A percentile compares a stretch with the other conserved stretches of the same genome.
Evolutionary conservation across 345 rosid species (phyloP).

Genomic region (Barbarea vulgaris): DNA sequence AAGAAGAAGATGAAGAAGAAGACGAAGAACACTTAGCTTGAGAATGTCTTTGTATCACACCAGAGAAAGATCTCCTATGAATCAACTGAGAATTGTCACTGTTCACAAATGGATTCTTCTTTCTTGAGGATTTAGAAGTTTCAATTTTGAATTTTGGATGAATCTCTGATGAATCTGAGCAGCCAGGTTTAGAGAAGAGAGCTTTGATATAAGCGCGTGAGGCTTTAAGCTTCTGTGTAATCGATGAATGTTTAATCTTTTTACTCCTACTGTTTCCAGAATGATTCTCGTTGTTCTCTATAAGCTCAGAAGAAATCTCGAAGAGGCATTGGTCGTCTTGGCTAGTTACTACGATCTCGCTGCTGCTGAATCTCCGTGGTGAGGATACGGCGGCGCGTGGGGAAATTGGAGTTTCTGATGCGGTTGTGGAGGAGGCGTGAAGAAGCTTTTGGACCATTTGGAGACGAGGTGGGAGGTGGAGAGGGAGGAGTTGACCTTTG

Average conservation of each 20-base stretch:
- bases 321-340: constrained; percentile 56
- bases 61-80: constrained; percentile 86
- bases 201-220: constrained; percentile 67
- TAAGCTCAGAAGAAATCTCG: constrained; percentile 61
- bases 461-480: constrained; percentile 79
- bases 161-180: constrained; percentile 49
- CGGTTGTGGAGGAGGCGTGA: constrained; percentile 43
- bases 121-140: constrained; percentile 42
- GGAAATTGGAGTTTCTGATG: constrained; percentile 13
- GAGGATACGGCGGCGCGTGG: constrained; percentile 41
- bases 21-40: constrained; percentile 46
- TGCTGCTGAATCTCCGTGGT: constrained; percentile 61
- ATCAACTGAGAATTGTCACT: constrained; percentile 25
- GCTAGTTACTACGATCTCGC: constrained; percentile 46
- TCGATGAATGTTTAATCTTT: constrained; percentile 57
- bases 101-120: constrained; percentile 46
- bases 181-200: constrained; percentile 60
- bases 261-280: constrained; percentile 38
- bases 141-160: constrained; percentile 32
- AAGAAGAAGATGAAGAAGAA: constrained; percentile 43
- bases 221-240: constrained; percentile 57
- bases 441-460: constrained; percentile 80
- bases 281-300: constrained; percentile 34
- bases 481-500: constrained; percentile 96
- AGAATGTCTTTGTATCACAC: constrained; percentile 67